phyloP scores from a whole-genome alignment of 2,329 filamentous ascomycete genomes.

The Beauveria caledonica region DNA sequence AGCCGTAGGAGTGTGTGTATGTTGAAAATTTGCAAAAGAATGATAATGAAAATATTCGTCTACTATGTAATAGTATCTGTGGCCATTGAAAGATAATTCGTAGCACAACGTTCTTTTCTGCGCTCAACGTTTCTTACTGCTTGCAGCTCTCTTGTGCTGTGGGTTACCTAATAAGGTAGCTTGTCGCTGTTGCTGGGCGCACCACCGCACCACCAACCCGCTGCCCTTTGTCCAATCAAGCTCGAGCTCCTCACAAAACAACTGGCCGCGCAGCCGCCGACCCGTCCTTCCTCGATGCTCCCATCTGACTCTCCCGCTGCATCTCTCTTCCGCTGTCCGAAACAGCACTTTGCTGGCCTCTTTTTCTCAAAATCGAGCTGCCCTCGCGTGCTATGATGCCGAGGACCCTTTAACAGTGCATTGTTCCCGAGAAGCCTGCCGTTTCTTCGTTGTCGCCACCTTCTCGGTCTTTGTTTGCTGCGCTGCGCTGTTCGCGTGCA shows the following conservation, averaged over 20 bases:
- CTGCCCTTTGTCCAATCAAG: neutral
- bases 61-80: too few relatives aligned
- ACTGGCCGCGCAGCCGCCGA: neutral
- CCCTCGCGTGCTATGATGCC: neutral
- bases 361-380: neutral
- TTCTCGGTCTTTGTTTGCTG: neutral
- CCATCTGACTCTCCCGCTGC: neutral
- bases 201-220: neutral
- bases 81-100: too few relatives aligned
- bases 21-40: too few relatives aligned
- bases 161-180: neutral
- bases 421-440: neutral
- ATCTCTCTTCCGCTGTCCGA: neutral
- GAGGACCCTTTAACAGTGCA: neutral
- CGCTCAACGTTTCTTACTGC: neutral
- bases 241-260: conserved; percentile 6
- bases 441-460: conserved; percentile 2
- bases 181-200: conserved; percentile 7
- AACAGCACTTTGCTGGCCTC: neutral
- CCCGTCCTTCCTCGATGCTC: conserved; percentile 3
- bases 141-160: neutral
- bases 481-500: conserved; percentile 6
- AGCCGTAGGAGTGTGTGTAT: too few relatives aligned
- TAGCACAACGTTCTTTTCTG: too few relatives aligned
- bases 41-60: too few relatives aligned